phyloP scores from a whole-genome alignment of 2,329 filamentous ascomycete genomes.

The Fusarium continuum region DNA sequence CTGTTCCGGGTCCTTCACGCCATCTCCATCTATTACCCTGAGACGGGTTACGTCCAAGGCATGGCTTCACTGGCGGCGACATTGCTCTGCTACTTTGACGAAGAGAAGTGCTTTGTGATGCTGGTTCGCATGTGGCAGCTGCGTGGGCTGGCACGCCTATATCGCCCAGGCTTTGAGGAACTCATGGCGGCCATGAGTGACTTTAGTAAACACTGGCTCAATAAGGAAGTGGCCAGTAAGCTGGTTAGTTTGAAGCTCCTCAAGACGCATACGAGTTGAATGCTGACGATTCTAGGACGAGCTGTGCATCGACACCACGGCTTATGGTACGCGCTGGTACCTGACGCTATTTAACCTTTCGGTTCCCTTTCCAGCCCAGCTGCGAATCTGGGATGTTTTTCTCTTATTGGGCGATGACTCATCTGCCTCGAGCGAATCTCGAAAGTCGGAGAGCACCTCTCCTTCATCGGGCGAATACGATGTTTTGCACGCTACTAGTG shows the following conservation, averaged over 20 bases:
- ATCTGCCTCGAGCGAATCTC: conserved; percentile 13
- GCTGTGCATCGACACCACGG: conserved; percentile 82
- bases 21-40: conserved; percentile 88
- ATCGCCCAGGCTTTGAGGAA: conserved; percentile 83
- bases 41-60: conserved; percentile 95
- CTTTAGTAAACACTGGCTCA: conserved; percentile 86
- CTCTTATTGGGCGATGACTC: conserved; percentile 77
- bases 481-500: conserved; percentile 87
- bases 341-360: conserved; percentile 97
- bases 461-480: conserved; percentile 68
- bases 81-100: conserved; percentile 94
- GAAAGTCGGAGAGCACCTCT: conserved; percentile 32
- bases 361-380: conserved; percentile 91
- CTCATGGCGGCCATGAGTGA: conserved; percentile 86
- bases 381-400: conserved; percentile 97
- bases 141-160: conserved; percentile 85
- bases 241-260: conserved; percentile 66
- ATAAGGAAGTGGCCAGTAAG: conserved; percentile 80
- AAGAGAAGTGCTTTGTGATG: conserved; percentile 95
- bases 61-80: conserved; percentile 96
- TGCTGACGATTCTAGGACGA: conserved; percentile 63
- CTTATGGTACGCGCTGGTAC: conserved; percentile 98
- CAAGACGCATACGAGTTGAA: neutral
- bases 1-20: conserved; percentile 93
- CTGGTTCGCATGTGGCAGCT: conserved; percentile 92